Evolutionary conservation across 164 flowering plant genomes (phyloP).

Genomic region (Stephania japonica): DNA sequence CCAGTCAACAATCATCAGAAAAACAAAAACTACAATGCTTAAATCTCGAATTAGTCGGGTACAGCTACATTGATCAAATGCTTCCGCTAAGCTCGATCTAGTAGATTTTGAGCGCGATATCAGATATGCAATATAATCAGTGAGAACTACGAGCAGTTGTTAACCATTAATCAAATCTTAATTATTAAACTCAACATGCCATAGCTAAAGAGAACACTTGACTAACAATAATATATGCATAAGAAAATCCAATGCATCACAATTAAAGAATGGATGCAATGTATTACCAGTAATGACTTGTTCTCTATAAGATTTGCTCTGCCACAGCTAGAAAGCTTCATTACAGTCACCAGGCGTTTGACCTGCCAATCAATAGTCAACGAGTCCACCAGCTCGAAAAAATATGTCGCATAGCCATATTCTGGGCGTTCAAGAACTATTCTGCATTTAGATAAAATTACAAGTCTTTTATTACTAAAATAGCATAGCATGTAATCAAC

Average conservation of each 20-base stretch:
- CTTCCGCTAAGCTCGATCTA: too few species aligned
- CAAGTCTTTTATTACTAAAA: background rate
- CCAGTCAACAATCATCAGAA: background rate
- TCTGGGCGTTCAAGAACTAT: constrained; percentile 95
- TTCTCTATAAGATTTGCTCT: constrained; percentile 69
- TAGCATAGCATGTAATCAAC: background rate
- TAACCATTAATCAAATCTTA: too few species aligned
- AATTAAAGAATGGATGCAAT: background rate
- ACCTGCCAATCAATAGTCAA: constrained; percentile 77
- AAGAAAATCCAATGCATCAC: background rate
- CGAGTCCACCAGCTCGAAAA: constrained; percentile 70
- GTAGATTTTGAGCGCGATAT: too few species aligned
- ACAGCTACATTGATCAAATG: too few species aligned
- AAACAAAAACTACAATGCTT: background rate
- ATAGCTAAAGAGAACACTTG: too few species aligned
- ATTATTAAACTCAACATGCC: too few species aligned
- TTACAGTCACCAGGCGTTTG: constrained; percentile 63
- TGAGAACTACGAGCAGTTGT: too few species aligned
- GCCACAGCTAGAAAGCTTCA: constrained; percentile 77
- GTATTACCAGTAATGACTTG: constrained; percentile 57
- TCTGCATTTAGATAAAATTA: constrained; percentile 34
- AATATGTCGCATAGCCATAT: constrained; percentile 97
- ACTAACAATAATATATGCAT: too few species aligned
- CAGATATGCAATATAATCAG: too few species aligned
- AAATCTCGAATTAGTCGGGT: too few species aligned